These are phyloP conservation scores for Trichodelitschia bisporula DNA, from an alignment of 495 filamentous ascomycete species.

Conservation along the genomic window DNA sequence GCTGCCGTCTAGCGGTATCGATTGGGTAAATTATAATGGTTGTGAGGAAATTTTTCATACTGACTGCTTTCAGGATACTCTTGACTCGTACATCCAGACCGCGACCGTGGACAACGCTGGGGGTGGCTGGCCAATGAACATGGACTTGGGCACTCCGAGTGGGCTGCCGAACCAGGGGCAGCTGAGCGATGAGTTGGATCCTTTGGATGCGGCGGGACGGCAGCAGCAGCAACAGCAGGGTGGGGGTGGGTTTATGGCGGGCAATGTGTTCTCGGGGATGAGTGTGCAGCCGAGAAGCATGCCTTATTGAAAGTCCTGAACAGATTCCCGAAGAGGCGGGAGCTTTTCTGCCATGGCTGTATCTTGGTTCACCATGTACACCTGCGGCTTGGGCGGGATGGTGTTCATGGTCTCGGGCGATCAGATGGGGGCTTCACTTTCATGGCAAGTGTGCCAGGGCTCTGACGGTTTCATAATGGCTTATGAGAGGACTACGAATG, in stretches of 20 bases:
- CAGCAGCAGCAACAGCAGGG: conserved; percentile 2
- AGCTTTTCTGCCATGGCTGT: no score
- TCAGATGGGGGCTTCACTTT: no score
- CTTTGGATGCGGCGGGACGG: no score
- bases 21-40: conserved; percentile 37
- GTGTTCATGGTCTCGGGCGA: no score
- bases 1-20: conserved; percentile 34
- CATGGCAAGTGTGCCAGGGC: no score
- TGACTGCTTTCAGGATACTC: conserved; percentile 10
- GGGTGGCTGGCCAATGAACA: conserved; percentile 14
- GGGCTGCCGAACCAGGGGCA: conserved; percentile 1
- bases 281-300: background rate
- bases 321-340: no score
- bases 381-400: no score
- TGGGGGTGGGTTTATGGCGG: no score
- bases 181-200: background rate
- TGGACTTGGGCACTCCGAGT: conserved; percentile 4
- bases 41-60: background rate
- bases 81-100: conserved; percentile 19
- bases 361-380: no score
- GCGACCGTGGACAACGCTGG: conserved; percentile 11
- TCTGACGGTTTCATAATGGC: no score
- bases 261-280: background rate
- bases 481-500: no score
- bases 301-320: no score